Percentiles rank a stretch among this genome's conserved stretches.
These are phyloP conservation scores for Leccinum angustisporum DNA, from an alignment of 1,284 basidiomycete genomes.

Conservation along the genomic window DNA sequence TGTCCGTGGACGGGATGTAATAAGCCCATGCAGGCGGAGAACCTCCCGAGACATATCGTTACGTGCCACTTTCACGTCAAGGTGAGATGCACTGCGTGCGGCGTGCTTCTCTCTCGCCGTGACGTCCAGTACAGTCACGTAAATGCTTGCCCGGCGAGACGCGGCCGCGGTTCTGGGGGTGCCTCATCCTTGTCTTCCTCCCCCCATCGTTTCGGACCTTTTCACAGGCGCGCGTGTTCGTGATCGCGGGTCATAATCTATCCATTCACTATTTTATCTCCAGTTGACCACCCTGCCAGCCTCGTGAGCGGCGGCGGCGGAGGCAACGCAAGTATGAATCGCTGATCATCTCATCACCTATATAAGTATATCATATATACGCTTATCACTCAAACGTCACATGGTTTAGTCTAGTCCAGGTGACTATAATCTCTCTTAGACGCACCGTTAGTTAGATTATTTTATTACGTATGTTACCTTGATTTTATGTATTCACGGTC, in stretches of 20 bases:
- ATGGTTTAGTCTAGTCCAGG: background rate
- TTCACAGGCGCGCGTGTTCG: background rate
- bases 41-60: conserved; percentile 21
- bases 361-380: background rate
- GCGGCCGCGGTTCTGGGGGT: background rate
- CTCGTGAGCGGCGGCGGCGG: background rate
- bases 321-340: background rate
- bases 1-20: conserved; percentile 18
- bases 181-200: background rate
- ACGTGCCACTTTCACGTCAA: conserved; percentile 14
- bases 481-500: background rate
- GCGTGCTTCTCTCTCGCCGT: conserved; percentile 17
- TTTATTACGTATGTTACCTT: background rate
- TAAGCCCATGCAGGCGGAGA: conserved; percentile 16
- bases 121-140: conserved; percentile 20
- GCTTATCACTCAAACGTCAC: background rate
- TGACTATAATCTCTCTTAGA: background rate
- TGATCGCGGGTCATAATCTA: background rate
- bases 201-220: background rate
- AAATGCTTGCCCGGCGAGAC: conserved; percentile 9
- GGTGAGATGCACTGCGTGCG: conserved; percentile 12
- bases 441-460: background rate
- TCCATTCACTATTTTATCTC: background rate
- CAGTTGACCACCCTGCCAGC: background rate
- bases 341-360: background rate